These are phyloP conservation scores for Phytophthora megakarya DNA, from an alignment of 352 stramenopile species.

Conservation along the genomic window DNA sequence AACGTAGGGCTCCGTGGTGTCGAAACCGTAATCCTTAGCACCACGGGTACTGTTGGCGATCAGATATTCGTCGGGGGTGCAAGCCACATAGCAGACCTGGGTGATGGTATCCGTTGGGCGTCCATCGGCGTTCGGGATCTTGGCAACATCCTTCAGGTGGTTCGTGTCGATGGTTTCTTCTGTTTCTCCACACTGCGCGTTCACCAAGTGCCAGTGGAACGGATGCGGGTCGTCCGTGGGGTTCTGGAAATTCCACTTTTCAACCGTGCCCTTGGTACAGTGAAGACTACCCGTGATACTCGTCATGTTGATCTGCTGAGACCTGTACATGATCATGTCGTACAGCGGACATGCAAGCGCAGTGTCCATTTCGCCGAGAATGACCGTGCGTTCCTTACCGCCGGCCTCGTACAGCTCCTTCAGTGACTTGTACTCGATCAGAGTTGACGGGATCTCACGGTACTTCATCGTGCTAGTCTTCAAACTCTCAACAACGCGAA, in stretches of 20 bases:
- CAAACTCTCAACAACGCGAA: conserved; percentile 46
- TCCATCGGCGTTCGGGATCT: conserved; percentile 66
- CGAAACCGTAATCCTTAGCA: conserved; percentile 63
- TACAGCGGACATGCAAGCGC: conserved; percentile 40
- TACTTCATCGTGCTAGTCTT: conserved; percentile 47
- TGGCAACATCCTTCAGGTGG: conserved; percentile 69
- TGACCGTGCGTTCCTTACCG: conserved; percentile 59
- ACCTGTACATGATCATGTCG: conserved; percentile 37
- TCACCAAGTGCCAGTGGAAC: conserved; percentile 84
- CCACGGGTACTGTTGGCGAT: conserved; percentile 49
- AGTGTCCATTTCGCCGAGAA: conserved; percentile 62
- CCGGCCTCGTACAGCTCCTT: conserved; percentile 57
- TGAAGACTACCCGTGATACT: conserved; percentile 45
- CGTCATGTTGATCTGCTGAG: conserved; percentile 61
- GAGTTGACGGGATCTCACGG: conserved; percentile 41
- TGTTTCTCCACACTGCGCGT: conserved; percentile 68
- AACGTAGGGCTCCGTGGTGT: conserved; percentile 70
- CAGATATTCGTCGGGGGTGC: conserved; percentile 67
- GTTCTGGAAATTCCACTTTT: conserved; percentile 85
- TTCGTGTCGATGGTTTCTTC: conserved; percentile 73
- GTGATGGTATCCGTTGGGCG: conserved; percentile 45
- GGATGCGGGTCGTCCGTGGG: conserved; percentile 76
- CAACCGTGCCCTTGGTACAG: conserved; percentile 75
- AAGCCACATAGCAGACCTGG: conserved; percentile 76
- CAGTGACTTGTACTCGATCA: conserved; percentile 58